Base-by-base conservation (phyloP, 805 yeast genomes). In the Candida ficus region DNA sequence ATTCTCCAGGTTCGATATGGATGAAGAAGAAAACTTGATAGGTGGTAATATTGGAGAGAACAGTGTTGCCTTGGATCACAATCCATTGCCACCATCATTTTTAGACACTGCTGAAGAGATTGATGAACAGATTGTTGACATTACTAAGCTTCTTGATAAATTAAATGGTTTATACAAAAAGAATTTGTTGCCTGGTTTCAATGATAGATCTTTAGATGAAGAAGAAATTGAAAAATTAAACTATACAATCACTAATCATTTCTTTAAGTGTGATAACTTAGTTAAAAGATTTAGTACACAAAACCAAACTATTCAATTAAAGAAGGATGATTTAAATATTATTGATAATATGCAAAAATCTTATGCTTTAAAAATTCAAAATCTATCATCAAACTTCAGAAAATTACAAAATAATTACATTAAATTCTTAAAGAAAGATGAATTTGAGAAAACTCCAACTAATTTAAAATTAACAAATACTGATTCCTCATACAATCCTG, bases 381-480 rank as follows among this genome's bases (percentile, higher is more conserved):
- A 78, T 31, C 66, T 76, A 33, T 83, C 95, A 30, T 75, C 90
- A 16, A 74, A 71, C 38, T 93, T 90, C 63, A 68, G 98, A 38
- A 84, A 86, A 56, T 66, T 93, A 52, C 99, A 93, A 60, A 87
- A 91, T 54, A 80, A 83, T 48, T 93, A 93, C 55, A 80, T 93
- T 56, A 83, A 86, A 57, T 85, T 83, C 49, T 67, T 91, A 43
- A 78, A 84, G 49, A 85, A 85, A 47, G 96, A 86, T 56, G 93
- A 85, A 35, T 80, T 74, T 51, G 82, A 75, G 39, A 67, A 67
- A 5, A 43, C 61, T 12, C 68, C 69, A 4, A 60, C 44, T 17
- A 42, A 35, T n/a, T 23, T 33, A 12, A 14, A 31, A 5, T 17
- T 36, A 19, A 32, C 44, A 9, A 37, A 29, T 20, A 32, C 16